Evolutionary conservation across 2,329 filamentous ascomycete genomes (phyloP), one percentile per base, ranked within the genome.

Genomic region (Nigrospora oryzae): DNA sequence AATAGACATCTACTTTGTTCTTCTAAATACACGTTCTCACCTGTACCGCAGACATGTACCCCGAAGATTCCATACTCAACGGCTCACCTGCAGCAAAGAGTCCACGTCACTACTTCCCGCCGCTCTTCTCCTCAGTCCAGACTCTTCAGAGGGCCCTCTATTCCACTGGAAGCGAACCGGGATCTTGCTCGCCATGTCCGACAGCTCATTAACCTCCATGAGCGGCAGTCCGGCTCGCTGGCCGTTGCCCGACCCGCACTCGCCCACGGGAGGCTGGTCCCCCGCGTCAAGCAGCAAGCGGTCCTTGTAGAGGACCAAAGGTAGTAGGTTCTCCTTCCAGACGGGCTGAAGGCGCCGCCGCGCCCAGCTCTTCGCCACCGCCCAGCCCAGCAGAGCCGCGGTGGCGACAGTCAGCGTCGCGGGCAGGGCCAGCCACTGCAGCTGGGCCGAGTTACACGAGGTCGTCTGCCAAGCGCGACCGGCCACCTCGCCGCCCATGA

Each of bases 341-440:
- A 44, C 43, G 6, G 43, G 43, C 17, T 33, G 28, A 5, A 32
- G 4, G 10, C 16, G 11, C 4, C 43, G 28, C 10, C 31, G 28
- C 31, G 28, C 23, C 43, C 43, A 44, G 15, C 19, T 44, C 11
- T 36, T 17, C 4, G n/a, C 31, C 4, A 47, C 37, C 8, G 44
- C 47, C 47, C 49, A 53, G 5, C 36, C 40, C 0, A 54, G 45
- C n/a, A 54, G 43, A 11, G 43, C 14, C 8, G 47, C 45, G 17
- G 49, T 50, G 17, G 43, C 19, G 11, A 36, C 19, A 3, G 52
- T 43, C 32, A 54, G 44, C 19, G 6, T 4, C 16, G 40, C 38
- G 31, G 52, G 51, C 4, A 53, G 40, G 2, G 41, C 32, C 8
- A 54, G 35, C 52, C 52, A 54, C 10, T 36, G 36, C 36, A 40